These are phyloP conservation scores for Leavenworthia alabamica DNA, from an alignment of 345 rosid species.

Conservation along the genomic window DNA sequence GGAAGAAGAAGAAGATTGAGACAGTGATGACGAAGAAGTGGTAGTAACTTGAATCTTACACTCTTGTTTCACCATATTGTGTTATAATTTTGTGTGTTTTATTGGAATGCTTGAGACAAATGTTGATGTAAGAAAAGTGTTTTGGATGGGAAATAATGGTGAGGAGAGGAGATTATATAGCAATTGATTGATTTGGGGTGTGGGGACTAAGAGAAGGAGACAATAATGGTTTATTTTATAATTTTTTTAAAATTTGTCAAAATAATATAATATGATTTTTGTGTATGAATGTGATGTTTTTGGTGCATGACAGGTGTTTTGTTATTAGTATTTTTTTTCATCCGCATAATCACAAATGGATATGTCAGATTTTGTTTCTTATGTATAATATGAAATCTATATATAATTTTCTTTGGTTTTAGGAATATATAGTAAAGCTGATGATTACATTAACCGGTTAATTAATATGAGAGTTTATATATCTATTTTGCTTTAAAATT, in stretches of 20 bases:
- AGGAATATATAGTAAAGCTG: not conserved
- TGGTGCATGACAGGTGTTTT: slow-evolving; percentile 34
- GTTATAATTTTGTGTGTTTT: not conserved
- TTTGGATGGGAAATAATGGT: slow-evolving; percentile 9
- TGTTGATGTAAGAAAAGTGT: slow-evolving; percentile 10
- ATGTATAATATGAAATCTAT: not conserved
- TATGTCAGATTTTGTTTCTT: slow-evolving; percentile 31
- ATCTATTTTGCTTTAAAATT: not conserved
- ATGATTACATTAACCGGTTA: not conserved
- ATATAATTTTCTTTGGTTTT: not conserved
- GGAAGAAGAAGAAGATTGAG: slow-evolving; percentile 14
- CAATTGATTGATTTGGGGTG: not conserved
- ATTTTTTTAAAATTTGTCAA: slow-evolving; percentile 18
- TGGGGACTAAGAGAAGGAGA: not conserved
- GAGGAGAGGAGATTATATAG: slow-evolving; percentile 18
- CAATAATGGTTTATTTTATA: slow-evolving; percentile 11
- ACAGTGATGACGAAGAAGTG: slow-evolving; percentile 23
- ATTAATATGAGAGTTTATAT: not conserved
- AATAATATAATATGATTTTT: slow-evolving; percentile 11
- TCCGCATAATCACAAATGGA: slow-evolving; percentile 19
- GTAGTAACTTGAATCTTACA: slow-evolving; percentile 35
- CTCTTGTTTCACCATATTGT: slow-evolving; percentile 62
- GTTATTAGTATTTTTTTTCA: not conserved
- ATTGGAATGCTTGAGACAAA: not conserved
- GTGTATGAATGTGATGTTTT: slow-evolving; percentile 26